phyloP scores from a whole-genome alignment of 495 filamentous ascomycete genomes.

The Friedmanniomyces simplex region DNA sequence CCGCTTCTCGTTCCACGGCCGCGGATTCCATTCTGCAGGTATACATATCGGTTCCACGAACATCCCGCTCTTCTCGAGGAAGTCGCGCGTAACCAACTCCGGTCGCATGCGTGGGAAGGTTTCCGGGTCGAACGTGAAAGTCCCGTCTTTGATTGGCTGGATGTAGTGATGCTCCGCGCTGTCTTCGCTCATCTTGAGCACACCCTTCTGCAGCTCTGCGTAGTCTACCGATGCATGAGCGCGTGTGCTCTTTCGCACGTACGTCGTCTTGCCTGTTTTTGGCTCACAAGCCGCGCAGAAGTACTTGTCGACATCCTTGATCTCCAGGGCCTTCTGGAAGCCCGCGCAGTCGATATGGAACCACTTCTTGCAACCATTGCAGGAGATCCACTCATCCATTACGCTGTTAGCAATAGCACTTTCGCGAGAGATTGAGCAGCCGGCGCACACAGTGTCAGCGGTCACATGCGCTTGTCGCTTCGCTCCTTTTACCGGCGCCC shows the following conservation, averaged over 20 bases:
- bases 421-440: constrained; percentile 28
- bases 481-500: neutral
- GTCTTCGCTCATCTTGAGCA: constrained; percentile 58
- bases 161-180: constrained; percentile 66
- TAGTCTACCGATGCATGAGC: constrained; percentile 67
- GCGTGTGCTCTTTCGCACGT: constrained; percentile 42
- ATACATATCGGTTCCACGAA: constrained; percentile 64
- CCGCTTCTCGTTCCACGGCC: constrained; percentile 18
- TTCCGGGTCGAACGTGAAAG: constrained; percentile 51
- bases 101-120: constrained; percentile 58
- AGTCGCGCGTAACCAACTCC: constrained; percentile 56
- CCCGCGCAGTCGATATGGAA: constrained; percentile 65
- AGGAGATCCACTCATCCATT: constrained; percentile 52
- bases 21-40: constrained; percentile 55
- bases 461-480: constrained; percentile 1
- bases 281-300: constrained; percentile 53
- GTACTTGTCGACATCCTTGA: constrained; percentile 62
- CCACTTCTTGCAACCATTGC: constrained; percentile 66
- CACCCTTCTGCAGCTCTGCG: constrained; percentile 62
- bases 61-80: constrained; percentile 54
- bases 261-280: constrained; percentile 47
- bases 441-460: constrained; percentile 29
- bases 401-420: constrained; percentile 22
- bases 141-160: constrained; percentile 58
- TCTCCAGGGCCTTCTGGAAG: constrained; percentile 58